A percentile compares a stretch with the other conserved stretches of the same genome.
phyloP scores from a whole-genome alignment of 1,284 basidiomycete species.

The Taiwanofungus camphoratus region DNA sequence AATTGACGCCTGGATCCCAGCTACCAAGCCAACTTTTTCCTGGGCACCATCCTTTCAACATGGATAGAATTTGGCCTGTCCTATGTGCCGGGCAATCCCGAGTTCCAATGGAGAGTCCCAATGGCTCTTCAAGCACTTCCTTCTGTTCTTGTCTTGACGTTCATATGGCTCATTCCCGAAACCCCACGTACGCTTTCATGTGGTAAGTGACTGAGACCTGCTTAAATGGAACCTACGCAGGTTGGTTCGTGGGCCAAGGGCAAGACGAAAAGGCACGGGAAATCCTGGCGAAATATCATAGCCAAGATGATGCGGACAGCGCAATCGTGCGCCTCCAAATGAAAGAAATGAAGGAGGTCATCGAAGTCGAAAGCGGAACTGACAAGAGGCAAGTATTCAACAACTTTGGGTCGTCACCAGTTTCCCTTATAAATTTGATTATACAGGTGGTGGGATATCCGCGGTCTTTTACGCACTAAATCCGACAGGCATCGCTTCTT shows the following conservation, averaged over 20 bases:
- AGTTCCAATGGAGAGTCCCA: slow-evolving; percentile 20
- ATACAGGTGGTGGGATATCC: slow-evolving; percentile 35
- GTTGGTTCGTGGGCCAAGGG: slow-evolving; percentile 24
- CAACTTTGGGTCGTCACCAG: not conserved
- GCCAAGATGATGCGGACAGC: slow-evolving; percentile 21
- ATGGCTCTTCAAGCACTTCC: slow-evolving; percentile 19
- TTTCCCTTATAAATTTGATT: not conserved
- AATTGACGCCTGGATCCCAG: not conserved
- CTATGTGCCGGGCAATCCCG: slow-evolving; percentile 14
- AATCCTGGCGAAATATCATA: slow-evolving; percentile 24
- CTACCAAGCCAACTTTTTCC: slow-evolving; percentile 19
- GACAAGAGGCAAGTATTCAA: slow-evolving; percentile 31
- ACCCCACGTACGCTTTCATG: slow-evolving; percentile 19
- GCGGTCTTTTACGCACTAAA: slow-evolving; percentile 17
- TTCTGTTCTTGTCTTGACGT: slow-evolving; percentile 16
- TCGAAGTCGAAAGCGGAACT: slow-evolving; percentile 31
- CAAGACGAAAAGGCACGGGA: slow-evolving; percentile 21
- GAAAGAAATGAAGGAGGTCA: slow-evolving; percentile 39
- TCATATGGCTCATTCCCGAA: slow-evolving; percentile 22
- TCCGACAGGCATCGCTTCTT: slow-evolving; percentile 20
- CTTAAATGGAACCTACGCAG: slow-evolving; percentile 9
- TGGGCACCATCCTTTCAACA: slow-evolving; percentile 20
- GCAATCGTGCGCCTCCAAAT: slow-evolving; percentile 33
- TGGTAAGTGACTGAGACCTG: not conserved
- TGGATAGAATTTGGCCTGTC: slow-evolving; percentile 22